phyloP scores from a whole-genome alignment of 805 yeast species.

The Teunomyces panamensis region DNA sequence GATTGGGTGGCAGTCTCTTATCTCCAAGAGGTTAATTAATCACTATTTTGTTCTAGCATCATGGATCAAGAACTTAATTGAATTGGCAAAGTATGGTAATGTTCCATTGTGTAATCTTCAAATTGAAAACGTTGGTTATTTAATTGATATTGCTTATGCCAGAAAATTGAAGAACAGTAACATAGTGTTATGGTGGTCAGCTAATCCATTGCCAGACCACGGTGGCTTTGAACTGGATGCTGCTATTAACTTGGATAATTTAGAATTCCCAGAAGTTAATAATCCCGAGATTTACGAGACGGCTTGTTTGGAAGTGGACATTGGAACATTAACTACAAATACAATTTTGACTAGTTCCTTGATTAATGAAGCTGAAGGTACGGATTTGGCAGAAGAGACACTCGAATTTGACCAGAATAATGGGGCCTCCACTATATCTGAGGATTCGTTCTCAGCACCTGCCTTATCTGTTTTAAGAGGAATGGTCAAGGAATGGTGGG shows the following conservation, averaged over 20 bases:
- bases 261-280: conserved; percentile 70
- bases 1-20: conserved; percentile 74
- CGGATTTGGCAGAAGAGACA: conserved; percentile 59
- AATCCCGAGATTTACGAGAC: conserved; percentile 76
- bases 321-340: conserved; percentile 79
- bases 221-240: conserved; percentile 77
- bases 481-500: conserved; percentile 92
- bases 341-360: conserved; percentile 82
- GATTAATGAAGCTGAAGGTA: conserved; percentile 85
- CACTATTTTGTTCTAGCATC: conserved; percentile 71
- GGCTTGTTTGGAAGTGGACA: conserved; percentile 72
- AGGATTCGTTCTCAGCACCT: conserved; percentile 76
- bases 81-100: conserved; percentile 67
- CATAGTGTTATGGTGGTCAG: conserved; percentile 93
- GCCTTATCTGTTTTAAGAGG: conserved; percentile 68
- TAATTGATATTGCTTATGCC: conserved; percentile 86
- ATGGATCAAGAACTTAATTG: conserved; percentile 65
- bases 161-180: conserved; percentile 62
- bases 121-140: conserved; percentile 69
- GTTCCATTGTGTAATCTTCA: conserved; percentile 85
- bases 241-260: conserved; percentile 50
- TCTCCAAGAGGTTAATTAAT: conserved; percentile 62
- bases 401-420: conserved; percentile 32
- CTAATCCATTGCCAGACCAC: conserved; percentile 71
- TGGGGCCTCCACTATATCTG: conserved; percentile 57